Evolutionary conservation across 2,329 filamentous ascomycete genomes (phyloP), one percentile per base, ranked within the genome.

Genomic region (Trichoderma atrobrunneum): DNA sequence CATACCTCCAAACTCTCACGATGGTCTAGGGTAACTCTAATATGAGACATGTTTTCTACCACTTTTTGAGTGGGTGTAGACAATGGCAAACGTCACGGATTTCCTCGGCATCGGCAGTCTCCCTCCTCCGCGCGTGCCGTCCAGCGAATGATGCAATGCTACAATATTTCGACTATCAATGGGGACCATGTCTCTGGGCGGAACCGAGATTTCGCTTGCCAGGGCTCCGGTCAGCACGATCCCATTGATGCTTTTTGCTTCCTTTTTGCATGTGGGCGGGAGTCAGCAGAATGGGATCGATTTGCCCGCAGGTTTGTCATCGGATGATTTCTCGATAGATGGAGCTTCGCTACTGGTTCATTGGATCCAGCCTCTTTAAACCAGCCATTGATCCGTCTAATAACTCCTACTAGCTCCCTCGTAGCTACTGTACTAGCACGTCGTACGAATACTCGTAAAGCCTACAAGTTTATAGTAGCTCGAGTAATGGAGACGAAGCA

Each of bases 11-110:
- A 43, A 34, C 36, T 70, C 57, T 61, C 57, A 54, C 43, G 54
- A 62, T 70, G 5, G 39, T 70, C 56, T 70, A 70, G 66, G 66
- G 66, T 70, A 70, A 62, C 57, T 70, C 36, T 70, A 70, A 62
- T 36, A 10, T 26, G 34, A 66, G 21, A 59, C 43, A 39, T 59
- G 51, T 34, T 21, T 26, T n/a, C 28, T 16, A 18, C 32, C 7
- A 36, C 34, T 14, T 48, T 28, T 34, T 12, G 43, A 34, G 48
- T 51, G 26, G 51, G 32, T n/a, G 28, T 48, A 14, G 18, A 21
- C 30, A 24, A 43, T 43, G 39, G 39, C 39, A 43, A 43, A 43
- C 39, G 39, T 43, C 39, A 24, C 43, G 18, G 10, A 18, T 18
- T 43, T 10, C 39, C 61, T 66, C 48, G 48, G 63, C 21, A 18